phyloP scores from a whole-genome alignment of 306 rosid genomes.

The Cicer judaicum region DNA sequence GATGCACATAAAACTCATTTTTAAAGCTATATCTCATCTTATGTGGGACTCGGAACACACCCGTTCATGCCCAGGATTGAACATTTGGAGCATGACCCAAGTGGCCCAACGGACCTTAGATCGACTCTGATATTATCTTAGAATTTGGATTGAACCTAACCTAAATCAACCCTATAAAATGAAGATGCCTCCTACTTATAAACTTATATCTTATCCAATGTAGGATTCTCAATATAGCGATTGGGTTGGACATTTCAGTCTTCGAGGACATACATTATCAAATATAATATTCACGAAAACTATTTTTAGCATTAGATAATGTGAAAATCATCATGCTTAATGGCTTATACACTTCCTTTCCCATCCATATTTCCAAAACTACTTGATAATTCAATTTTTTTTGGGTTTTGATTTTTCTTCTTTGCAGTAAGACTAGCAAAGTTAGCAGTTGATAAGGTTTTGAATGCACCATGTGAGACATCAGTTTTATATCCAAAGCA shows the following conservation, averaged over 20 bases:
- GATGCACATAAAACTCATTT: too few species aligned
- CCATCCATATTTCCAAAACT: conserved; percentile 16
- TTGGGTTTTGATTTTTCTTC: not conserved
- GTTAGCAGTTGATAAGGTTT: conserved; percentile 73
- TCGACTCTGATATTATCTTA: too few species aligned
- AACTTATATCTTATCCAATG: too few species aligned
- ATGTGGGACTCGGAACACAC: too few species aligned
- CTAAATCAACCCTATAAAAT: too few species aligned
- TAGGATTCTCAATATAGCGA: not conserved
- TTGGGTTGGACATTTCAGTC: conserved; percentile 3
- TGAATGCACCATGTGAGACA: conserved; percentile 73
- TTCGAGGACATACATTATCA: not conserved
- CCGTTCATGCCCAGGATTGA: too few species aligned
- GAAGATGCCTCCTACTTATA: too few species aligned
- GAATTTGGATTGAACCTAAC: too few species aligned
- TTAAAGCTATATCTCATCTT: too few species aligned
- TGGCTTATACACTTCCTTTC: conserved; percentile 32
- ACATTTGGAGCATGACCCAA: too few species aligned
- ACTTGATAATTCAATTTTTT: conserved; percentile 1
- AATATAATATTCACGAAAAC: not conserved
- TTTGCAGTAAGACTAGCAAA: conserved; percentile 80
- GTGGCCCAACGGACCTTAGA: too few species aligned
- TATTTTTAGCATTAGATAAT: conserved; percentile 7
- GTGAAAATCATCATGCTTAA: conserved; percentile 24
- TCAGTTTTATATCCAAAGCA: conserved; percentile 76